These are phyloP conservation scores for Platanthera zijinensis DNA, from an alignment of 106 monocot species.

Conservation along the genomic window DNA sequence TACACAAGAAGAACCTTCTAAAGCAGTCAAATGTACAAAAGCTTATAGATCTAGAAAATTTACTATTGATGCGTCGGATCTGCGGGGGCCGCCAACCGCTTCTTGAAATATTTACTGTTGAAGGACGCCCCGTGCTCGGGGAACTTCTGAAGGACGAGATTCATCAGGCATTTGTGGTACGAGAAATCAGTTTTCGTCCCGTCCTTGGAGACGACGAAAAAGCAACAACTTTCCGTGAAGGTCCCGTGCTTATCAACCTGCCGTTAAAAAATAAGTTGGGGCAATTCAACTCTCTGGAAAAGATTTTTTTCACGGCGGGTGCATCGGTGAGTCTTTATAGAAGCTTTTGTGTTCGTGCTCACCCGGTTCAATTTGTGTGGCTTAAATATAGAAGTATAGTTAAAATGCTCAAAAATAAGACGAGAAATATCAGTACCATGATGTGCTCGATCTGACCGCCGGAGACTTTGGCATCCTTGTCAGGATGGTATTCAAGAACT, in stretches of 20 bases:
- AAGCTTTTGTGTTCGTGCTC: no score
- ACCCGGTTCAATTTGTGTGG: no score
- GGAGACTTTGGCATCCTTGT: slow-evolving; percentile 41
- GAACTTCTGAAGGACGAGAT: slow-evolving; percentile 43
- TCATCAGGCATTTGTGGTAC: slow-evolving; percentile 75
- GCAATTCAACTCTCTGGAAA: no score
- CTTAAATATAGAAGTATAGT: no score
- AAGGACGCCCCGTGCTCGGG: slow-evolving; percentile 48
- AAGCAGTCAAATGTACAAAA: neutral
- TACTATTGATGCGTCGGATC: neutral
- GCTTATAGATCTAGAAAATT: neutral
- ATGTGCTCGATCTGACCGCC: slow-evolving; percentile 44
- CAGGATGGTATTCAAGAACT: slow-evolving; percentile 67
- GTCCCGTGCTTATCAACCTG: slow-evolving; percentile 62
- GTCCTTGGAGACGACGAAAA: slow-evolving; percentile 58
- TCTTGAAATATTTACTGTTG: slow-evolving; percentile 13
- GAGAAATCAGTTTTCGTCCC: slow-evolving; percentile 62
- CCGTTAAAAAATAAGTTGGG: neutral
- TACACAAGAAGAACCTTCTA: neutral
- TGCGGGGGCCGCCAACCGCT: neutral
- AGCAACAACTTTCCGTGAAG: slow-evolving; percentile 49
- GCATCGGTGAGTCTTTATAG: no score
- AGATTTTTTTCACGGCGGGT: no score
- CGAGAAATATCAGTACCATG: slow-evolving; percentile 30
- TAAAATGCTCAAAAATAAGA: no score